Percentiles rank a stretch among this genome's conserved stretches.
Conservation (phyloP, 495 filamentous ascomycete species). For the Penicillium mononematosum region DNA sequence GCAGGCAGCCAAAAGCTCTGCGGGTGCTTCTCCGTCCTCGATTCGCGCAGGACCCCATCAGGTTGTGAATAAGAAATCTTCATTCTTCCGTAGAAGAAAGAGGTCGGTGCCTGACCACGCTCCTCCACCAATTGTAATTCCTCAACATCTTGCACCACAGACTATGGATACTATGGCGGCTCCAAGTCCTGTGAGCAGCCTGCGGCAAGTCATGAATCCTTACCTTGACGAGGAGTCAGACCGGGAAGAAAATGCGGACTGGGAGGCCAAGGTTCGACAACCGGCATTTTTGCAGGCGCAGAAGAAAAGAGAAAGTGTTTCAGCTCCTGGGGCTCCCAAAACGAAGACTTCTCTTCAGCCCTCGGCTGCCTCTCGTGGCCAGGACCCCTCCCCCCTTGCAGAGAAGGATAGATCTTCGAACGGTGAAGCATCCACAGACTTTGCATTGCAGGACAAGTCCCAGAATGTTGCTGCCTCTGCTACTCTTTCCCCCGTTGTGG, state of each 20-base stretch:
- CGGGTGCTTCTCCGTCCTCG: conserved; percentile 34
- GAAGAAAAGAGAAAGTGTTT: conserved; percentile 30
- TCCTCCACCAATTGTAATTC: conserved; percentile 49
- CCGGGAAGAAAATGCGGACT: conserved; percentile 25
- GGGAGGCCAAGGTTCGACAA: conserved; percentile 22
- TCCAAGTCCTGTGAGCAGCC: conserved; percentile 80
- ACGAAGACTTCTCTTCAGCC: conserved; percentile 32
- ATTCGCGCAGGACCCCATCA: conserved; percentile 48
- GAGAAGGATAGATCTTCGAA: conserved; percentile 44
- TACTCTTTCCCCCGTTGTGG: conserved; percentile 33
- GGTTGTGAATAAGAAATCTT: conserved; percentile 81
- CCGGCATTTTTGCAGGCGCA: conserved; percentile 20
- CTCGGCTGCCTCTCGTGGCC: conserved; percentile 20
- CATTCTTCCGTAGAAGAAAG: conserved; percentile 93
- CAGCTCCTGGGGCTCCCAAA: conserved; percentile 24
- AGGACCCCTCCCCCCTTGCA: conserved; percentile 51
- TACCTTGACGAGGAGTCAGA: conserved; percentile 54
- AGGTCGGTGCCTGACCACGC: conserved; percentile 66
- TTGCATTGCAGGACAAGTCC: conserved; percentile 25
- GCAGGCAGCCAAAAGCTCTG: conserved; percentile 27
- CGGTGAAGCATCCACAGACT: conserved; percentile 21
- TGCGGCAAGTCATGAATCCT: conserved; percentile 87
- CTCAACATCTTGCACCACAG: conserved; percentile 33
- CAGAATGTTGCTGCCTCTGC: conserved; percentile 21
- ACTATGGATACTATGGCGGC: conserved; percentile 37